Evolutionary conservation across 768 basidiomycete species (phyloP).

Genomic region (Trichaptum fuscoviolaceum): DNA sequence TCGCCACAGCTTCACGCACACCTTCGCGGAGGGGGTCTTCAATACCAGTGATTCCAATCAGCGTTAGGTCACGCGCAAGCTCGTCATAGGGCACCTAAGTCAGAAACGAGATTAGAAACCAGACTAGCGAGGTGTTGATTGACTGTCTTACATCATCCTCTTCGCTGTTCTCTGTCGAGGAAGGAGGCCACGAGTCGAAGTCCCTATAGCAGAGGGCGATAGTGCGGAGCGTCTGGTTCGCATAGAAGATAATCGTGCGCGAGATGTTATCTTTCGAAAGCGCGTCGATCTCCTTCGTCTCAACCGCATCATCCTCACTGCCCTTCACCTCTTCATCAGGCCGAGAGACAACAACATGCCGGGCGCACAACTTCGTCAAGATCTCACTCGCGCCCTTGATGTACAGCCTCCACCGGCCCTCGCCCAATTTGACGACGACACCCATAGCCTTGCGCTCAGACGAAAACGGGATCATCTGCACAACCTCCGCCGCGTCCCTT

Average conservation of each 20-base stretch:
- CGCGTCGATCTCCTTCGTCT: conserved; percentile 57
- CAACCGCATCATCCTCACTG: conserved; percentile 32
- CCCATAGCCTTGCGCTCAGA: conserved; percentile 95
- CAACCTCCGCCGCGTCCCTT: conserved; percentile 52
- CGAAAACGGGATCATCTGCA: conserved; percentile 92
- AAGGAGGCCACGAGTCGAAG: conserved; percentile 81
- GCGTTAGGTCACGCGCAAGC: conserved; percentile 67
- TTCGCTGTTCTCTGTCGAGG: conserved; percentile 31
- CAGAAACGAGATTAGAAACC: conserved; percentile 13
- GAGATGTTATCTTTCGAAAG: conserved; percentile 76
- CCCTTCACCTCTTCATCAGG: conserved; percentile 13
- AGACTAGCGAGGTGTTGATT: conserved; percentile 6
- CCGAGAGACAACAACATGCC: conserved; percentile 66
- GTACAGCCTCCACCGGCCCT: conserved; percentile 61
- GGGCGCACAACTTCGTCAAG: conserved; percentile 67
- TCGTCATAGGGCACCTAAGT: conserved; percentile 61
- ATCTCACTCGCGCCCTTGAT: conserved; percentile 96
- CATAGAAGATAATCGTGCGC: conserved; percentile 95
- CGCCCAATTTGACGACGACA: conserved; percentile 62
- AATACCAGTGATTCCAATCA: conserved; percentile 90
- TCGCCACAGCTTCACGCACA: conserved; percentile 82
- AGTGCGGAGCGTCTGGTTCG: conserved; percentile 91
- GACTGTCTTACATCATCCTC: conserved; percentile 49
- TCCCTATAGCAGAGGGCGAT: conserved; percentile 94
- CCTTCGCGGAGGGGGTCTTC: conserved; percentile 93